Evolutionary conservation across 2,329 filamentous ascomycete species (phyloP).

Genomic region (Neobulgaria alba): DNA sequence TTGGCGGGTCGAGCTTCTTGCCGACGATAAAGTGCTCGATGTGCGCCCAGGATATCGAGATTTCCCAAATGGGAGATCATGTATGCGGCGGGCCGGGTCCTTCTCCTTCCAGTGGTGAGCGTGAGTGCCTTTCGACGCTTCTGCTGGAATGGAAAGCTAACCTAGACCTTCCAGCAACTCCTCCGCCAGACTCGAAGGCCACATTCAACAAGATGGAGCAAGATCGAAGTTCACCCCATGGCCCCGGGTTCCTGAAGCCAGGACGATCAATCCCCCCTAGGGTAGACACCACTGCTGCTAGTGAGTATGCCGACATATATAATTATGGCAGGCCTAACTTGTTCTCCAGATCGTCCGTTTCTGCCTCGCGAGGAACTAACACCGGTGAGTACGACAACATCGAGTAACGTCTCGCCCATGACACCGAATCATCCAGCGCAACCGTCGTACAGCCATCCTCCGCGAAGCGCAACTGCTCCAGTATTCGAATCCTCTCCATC

Average conservation of each 20-base stretch:
- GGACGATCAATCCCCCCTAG: constrained; percentile 35
- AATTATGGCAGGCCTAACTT: constrained; percentile 1
- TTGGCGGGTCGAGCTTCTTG: constrained; percentile 55
- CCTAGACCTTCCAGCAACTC: constrained; percentile 17
- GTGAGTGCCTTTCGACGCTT: constrained; percentile 29
- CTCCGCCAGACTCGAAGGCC: constrained; percentile 22
- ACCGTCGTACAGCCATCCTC: constrained; percentile 28
- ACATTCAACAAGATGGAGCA: constrained; percentile 20
- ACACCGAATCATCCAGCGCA: constrained; percentile 37
- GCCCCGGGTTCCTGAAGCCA: constrained; percentile 29
- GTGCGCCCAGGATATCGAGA: constrained; percentile 70
- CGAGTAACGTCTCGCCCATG: constrained; percentile 54
- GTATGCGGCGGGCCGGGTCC: constrained; percentile 46
- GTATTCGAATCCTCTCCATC: constrained; percentile 32
- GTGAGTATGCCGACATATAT: constrained; percentile 31
- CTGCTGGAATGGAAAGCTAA: neutral
- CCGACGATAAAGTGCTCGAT: constrained; percentile 83
- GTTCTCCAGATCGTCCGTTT: constrained; percentile 42
- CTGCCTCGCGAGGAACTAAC: constrained; percentile 50
- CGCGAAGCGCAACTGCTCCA: constrained; percentile 33
- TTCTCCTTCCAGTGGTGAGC: constrained; percentile 33
- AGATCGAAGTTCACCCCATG: constrained; percentile 18
- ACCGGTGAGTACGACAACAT: constrained; percentile 52
- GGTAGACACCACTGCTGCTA: constrained; percentile 45
- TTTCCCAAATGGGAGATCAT: constrained; percentile 80